Evolutionary conservation across 176 grass and related monocot genomes (phyloP).

Genomic region (Rhynchospora pubera): DNA sequence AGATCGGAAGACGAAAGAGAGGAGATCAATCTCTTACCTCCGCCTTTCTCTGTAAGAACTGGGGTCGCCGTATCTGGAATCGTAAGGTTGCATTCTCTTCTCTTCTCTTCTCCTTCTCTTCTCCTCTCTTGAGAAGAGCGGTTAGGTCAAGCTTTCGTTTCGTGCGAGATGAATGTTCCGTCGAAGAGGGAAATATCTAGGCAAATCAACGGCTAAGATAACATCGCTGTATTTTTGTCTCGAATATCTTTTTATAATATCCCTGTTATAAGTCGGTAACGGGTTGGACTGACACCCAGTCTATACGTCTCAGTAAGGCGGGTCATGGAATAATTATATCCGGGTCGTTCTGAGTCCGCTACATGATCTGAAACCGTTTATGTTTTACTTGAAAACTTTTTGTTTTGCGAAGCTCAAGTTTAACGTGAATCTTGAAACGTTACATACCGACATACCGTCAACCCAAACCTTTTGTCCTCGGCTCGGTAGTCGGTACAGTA

Average conservation of each 20-base stretch:
- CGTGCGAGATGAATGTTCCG: background rate
- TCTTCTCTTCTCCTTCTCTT: background rate
- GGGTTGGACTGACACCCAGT: background rate
- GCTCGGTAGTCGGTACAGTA: too few species aligned
- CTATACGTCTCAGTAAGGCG: too few species aligned
- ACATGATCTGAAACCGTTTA: too few species aligned
- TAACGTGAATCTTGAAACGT: too few species aligned
- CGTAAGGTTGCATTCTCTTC: slow-evolving; percentile 60
- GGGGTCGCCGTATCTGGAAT: slow-evolving; percentile 71
- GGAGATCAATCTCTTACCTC: slow-evolving; percentile 36
- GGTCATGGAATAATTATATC: background rate
- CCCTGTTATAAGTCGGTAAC: background rate
- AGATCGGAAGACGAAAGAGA: background rate
- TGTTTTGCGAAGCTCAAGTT: too few species aligned
- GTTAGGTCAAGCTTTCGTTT: background rate
- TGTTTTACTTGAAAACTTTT: too few species aligned
- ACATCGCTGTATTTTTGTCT: background rate
- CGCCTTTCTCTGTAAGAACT: slow-evolving; percentile 86
- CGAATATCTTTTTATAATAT: background rate
- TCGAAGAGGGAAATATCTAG: background rate
- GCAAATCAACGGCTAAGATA: background rate
- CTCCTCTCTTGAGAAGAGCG: background rate
- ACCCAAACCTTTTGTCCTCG: too few species aligned
- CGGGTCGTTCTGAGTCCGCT: too few species aligned
- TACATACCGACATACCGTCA: too few species aligned